A percentile compares a stretch with the other conserved stretches of the same genome.
phyloP scores from a whole-genome alignment of 441 rosid species.

The Gossypium trilobum region DNA sequence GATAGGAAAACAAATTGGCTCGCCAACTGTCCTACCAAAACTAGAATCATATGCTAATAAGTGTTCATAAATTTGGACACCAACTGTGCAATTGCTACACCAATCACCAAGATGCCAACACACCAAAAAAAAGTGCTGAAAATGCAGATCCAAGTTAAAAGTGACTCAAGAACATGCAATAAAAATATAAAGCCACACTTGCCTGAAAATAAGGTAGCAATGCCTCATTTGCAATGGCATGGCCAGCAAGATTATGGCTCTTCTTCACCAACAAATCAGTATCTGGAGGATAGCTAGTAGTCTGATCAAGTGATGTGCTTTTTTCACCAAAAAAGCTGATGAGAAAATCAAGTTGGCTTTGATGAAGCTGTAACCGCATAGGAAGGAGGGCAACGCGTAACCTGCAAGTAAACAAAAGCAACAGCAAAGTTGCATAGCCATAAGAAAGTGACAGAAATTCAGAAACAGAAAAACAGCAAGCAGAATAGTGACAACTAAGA shows the following conservation, averaged over 20 bases:
- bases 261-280: constrained; percentile 23
- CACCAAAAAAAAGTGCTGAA: neutral
- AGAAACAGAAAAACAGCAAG: neutral
- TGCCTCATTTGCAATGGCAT: constrained; percentile 64
- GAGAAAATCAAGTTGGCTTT: constrained; percentile 89
- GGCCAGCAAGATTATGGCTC: constrained; percentile 30
- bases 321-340: constrained; percentile 62
- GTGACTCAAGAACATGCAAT: constrained; percentile 12
- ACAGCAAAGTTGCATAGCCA: neutral
- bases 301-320: constrained; percentile 33
- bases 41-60: neutral
- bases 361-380: constrained; percentile 83
- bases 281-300: constrained; percentile 34
- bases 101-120: neutral
- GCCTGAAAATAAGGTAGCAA: constrained; percentile 98
- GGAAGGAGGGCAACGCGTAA: constrained; percentile 76
- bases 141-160: constrained; percentile 5
- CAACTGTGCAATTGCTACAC: neutral
- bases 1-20: neutral
- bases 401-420: constrained; percentile 34
- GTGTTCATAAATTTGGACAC: neutral
- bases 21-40: neutral
- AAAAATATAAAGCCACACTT: constrained; percentile 18
- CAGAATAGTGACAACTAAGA: constrained; percentile 7
- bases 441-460: neutral